Evolutionary conservation across 768 basidiomycete species (phyloP).

Genomic region (Boletus fagicola): DNA sequence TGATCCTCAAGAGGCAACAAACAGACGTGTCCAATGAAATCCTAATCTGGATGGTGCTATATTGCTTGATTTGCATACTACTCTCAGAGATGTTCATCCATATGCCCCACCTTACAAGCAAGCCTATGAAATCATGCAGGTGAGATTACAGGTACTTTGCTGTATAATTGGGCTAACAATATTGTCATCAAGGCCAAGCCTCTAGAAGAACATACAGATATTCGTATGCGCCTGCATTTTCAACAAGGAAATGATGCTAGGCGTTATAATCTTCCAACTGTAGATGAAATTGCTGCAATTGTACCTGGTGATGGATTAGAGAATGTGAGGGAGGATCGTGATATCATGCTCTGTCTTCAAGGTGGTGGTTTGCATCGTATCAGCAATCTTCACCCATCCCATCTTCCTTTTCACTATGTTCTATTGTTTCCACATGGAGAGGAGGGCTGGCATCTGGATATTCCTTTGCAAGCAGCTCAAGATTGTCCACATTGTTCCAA

Average conservation of each 20-base stretch:
- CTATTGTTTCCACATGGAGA: constrained; percentile 43
- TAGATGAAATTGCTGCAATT: constrained; percentile 24
- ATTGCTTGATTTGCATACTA: too few relatives aligned
- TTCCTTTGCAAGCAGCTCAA: constrained; percentile 10
- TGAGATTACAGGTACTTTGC: too few relatives aligned
- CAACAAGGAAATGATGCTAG: constrained; percentile 26
- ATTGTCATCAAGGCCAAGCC: too few relatives aligned
- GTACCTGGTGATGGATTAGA: constrained; percentile 34
- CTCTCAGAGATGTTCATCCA: not conserved
- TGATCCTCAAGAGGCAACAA: not conserved
- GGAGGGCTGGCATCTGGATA: constrained; percentile 36
- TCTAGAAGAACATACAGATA: too few relatives aligned
- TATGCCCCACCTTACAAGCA: too few relatives aligned
- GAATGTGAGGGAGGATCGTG: constrained; percentile 18
- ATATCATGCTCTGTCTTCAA: constrained; percentile 36
- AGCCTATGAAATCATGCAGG: constrained; percentile 19
- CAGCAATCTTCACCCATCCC: not conserved
- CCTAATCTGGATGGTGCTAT: too few relatives aligned
- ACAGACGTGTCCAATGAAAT: not conserved
- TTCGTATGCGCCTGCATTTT: too few relatives aligned
- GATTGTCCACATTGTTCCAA: constrained; percentile 1
- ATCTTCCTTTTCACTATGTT: not conserved
- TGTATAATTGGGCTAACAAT: too few relatives aligned
- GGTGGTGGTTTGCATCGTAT: constrained; percentile 11
- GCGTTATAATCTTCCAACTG: constrained; percentile 43